Percentiles rank a stretch among this genome's conserved stretches.
Conservation (phyloP, 495 filamentous ascomycete genomes). For the Aspergillus ostianus region DNA sequence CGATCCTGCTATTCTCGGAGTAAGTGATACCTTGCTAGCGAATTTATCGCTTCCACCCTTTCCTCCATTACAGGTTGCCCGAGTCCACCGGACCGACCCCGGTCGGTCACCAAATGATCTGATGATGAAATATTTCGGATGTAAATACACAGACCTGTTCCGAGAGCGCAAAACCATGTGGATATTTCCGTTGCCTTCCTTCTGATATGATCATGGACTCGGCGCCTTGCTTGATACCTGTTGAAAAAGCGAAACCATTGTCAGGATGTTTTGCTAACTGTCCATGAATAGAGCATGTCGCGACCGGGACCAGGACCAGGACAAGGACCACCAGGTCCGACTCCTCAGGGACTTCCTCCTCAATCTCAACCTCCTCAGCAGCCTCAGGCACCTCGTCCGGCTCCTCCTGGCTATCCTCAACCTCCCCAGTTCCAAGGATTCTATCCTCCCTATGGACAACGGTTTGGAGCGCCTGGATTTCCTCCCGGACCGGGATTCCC, state of each 20-base stretch:
- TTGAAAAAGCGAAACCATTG: constrained; percentile 2
- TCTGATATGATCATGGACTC: constrained; percentile 60
- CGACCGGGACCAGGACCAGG: constrained; percentile 25
- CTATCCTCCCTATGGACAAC: constrained; percentile 53
- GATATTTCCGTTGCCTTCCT: constrained; percentile 99
- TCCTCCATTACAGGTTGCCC: not conserved
- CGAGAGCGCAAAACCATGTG: constrained; percentile 89
- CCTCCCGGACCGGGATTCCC: constrained; percentile 60
- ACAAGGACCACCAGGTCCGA: constrained; percentile 11
- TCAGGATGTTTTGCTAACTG: constrained; percentile 22
- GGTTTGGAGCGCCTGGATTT: constrained; percentile 59
- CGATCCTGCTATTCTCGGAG: constrained; percentile 95
- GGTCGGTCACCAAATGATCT: constrained; percentile 29
- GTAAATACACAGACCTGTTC: constrained; percentile 60
- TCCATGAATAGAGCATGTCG: constrained; percentile 36
- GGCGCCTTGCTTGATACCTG: constrained; percentile 4
- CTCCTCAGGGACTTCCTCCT: constrained; percentile 39
- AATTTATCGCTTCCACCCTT: constrained; percentile 3
- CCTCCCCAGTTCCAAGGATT: constrained; percentile 51
- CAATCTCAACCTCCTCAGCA: constrained; percentile 39
- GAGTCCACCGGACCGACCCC: constrained; percentile 13
- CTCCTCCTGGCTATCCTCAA: constrained; percentile 49
- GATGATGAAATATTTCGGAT: constrained; percentile 64
- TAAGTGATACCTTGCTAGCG: constrained; percentile 55
- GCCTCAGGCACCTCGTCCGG: constrained; percentile 41